These are phyloP conservation scores for Epichloe sp. DNA, from an alignment of 2,329 filamentous ascomycete species.

Conservation along the genomic window DNA sequence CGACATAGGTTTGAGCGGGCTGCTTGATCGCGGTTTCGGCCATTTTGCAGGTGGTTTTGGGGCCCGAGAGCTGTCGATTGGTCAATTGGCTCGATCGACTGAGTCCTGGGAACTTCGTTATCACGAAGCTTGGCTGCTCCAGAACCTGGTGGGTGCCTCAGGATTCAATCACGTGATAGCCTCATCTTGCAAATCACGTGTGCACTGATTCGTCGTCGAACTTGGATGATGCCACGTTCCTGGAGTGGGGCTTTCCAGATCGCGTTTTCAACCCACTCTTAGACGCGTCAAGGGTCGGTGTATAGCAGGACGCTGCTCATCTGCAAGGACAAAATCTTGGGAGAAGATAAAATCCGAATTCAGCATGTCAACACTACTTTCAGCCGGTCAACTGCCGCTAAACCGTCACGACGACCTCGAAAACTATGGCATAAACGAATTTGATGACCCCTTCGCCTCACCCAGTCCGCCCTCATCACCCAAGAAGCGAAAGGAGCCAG, in stretches of 20 bases:
- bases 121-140: constrained; percentile 11
- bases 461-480: constrained; percentile 26
- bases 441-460: constrained; percentile 36
- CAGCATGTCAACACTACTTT: constrained; percentile 13
- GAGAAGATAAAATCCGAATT: not conserved
- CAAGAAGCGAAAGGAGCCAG: constrained; percentile 36
- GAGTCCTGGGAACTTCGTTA: not conserved
- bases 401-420: constrained; percentile 50
- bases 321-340: too few species aligned
- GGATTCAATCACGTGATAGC: constrained; percentile 17
- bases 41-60: constrained; percentile 20
- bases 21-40: constrained; percentile 26
- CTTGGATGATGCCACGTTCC: not conserved
- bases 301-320: too few species aligned
- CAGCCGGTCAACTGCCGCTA: constrained; percentile 6
- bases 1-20: constrained; percentile 20
- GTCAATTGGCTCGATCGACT: constrained; percentile 10
- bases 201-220: not conserved
- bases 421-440: constrained; percentile 56
- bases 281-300: not conserved
- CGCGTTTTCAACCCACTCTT: constrained; percentile 3
- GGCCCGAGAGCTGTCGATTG: constrained; percentile 15
- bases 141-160: constrained; percentile 15
- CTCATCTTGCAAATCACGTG: not conserved
- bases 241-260: not conserved